Percentiles rank a stretch among this genome's conserved stretches.
Conservation (phyloP, 2,329 filamentous ascomycete genomes). For the Zalaria obscura region DNA sequence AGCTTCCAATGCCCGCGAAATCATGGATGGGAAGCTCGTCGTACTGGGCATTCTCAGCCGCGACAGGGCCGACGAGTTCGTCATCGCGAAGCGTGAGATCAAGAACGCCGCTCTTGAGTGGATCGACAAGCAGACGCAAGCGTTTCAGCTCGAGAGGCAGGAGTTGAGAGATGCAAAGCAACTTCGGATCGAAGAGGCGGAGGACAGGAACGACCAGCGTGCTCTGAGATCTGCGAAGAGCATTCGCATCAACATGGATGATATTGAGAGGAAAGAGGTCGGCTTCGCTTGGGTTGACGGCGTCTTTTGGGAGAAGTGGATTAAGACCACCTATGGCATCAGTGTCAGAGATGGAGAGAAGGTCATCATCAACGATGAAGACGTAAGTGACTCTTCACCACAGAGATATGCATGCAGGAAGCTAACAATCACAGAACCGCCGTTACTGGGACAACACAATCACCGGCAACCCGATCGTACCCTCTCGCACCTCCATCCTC, state of each 20-base stretch:
- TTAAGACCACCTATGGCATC: constrained; percentile 86
- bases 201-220: constrained; percentile 81
- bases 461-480: constrained; percentile 78
- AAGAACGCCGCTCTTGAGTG: constrained; percentile 93
- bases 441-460: constrained; percentile 90
- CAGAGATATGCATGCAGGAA: constrained; percentile 11
- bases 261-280: constrained; percentile 74
- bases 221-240: constrained; percentile 77
- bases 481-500: constrained; percentile 78
- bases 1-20: constrained; percentile 77
- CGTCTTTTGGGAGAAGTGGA: constrained; percentile 94
- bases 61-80: constrained; percentile 65
- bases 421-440: constrained; percentile 48
- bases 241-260: constrained; percentile 83
- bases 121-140: constrained; percentile 90
- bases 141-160: constrained; percentile 85
- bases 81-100: constrained; percentile 68
- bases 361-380: constrained; percentile 93
- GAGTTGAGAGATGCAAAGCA: constrained; percentile 91
- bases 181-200: constrained; percentile 86
- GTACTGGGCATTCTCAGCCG: constrained; percentile 80
- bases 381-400: constrained; percentile 46
- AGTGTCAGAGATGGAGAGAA: constrained; percentile 75
- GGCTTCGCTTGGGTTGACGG: constrained; percentile 96
- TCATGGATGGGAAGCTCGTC: constrained; percentile 92